Conservation (phyloP, 257 asterid genomes). For the Schizonepeta tenuifolia region DNA sequence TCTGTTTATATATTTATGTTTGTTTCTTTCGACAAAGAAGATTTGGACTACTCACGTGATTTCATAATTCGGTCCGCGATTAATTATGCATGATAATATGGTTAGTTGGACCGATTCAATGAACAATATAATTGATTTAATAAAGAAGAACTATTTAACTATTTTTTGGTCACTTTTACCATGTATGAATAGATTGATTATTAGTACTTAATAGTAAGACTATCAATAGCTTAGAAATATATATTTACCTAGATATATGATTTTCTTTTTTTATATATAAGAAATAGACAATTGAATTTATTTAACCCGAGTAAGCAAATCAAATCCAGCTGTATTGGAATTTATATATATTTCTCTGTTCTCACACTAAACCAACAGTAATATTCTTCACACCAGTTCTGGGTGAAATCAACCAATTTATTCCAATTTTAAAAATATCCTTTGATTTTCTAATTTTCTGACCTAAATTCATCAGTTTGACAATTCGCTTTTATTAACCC, state of each 20-base stretch:
- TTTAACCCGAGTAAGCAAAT: too few relatives aligned
- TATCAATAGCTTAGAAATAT: neutral
- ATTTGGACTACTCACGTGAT: slow-evolving; percentile 5
- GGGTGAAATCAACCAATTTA: neutral
- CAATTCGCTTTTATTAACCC: too few relatives aligned
- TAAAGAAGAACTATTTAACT: neutral
- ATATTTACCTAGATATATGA: too few relatives aligned
- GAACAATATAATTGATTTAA: neutral
- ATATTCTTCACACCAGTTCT: neutral
- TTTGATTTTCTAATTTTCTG: neutral
- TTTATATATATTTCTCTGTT: too few relatives aligned
- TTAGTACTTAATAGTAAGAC: neutral
- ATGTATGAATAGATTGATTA: neutral
- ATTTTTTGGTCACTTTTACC: neutral
- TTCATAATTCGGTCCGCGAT: neutral
- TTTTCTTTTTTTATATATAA: too few relatives aligned
- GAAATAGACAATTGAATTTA: neutral
- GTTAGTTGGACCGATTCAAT: neutral
- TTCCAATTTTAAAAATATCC: too few relatives aligned
- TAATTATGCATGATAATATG: neutral
- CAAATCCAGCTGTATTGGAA: neutral
- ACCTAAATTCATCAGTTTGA: neutral
- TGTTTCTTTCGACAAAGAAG: neutral
- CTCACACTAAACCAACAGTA: neutral
- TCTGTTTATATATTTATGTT: neutral